These are phyloP conservation scores for Sphagnum tenellum DNA, from an alignment of 225 moss, liverwort and hornwort species.

Conservation along the genomic window DNA sequence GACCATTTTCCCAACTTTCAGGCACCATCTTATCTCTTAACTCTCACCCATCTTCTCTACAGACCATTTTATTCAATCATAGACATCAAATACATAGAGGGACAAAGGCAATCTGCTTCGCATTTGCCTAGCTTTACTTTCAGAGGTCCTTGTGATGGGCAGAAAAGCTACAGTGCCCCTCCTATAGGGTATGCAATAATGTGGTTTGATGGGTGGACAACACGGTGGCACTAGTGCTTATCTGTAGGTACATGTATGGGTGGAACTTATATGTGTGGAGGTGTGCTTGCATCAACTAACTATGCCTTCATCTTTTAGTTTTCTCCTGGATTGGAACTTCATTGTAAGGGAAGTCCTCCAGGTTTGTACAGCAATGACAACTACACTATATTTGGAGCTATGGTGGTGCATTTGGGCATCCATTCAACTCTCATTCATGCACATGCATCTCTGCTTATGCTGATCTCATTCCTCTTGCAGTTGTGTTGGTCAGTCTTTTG, in stretches of 20 bases:
- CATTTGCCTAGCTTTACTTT: no score
- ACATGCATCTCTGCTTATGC: conserved; percentile 34
- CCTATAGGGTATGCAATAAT: no score
- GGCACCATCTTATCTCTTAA: conserved; percentile 18
- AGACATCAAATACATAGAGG: no score
- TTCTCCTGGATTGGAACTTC: conserved; percentile 58
- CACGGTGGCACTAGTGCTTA: conserved; percentile 55
- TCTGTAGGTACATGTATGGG: conserved; percentile 66
- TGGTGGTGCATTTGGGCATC: conserved; percentile 62
- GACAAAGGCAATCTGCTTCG: no score
- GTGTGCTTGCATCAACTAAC: conserved; percentile 53
- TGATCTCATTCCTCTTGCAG: conserved; percentile 55
- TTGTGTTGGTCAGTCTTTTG: conserved; percentile 51
- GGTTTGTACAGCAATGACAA: conserved; percentile 48
- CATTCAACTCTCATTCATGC: conserved; percentile 47
- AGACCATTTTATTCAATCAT: no score
- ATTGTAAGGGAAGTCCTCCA: conserved; percentile 59
- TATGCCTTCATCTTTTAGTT: conserved; percentile 75
- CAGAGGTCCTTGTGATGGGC: no score
- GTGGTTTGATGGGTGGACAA: conserved; percentile 21
- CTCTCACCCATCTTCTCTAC: no score
- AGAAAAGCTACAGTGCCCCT: no score
- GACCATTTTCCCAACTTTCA: conserved; percentile 47
- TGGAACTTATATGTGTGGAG: conserved; percentile 66
- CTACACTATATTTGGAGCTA: conserved; percentile 49